Conservation (phyloP, 176 grass and related monocot species). For the maize (Zea mays) region DNA sequence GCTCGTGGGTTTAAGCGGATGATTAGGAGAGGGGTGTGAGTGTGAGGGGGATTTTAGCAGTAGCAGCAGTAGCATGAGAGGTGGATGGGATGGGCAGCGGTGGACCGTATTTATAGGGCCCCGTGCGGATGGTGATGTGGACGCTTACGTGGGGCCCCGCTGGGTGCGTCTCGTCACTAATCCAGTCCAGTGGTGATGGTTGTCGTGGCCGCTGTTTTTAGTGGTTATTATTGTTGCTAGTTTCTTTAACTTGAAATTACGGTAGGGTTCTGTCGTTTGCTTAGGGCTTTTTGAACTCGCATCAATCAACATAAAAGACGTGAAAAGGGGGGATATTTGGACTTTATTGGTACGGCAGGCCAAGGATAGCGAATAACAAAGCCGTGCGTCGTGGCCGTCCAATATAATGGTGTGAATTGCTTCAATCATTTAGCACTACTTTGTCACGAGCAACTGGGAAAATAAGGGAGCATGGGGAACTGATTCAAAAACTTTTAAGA, state of each 20-base stretch:
- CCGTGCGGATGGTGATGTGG: constrained; percentile 31
- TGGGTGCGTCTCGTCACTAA: neutral
- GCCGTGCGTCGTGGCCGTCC: neutral
- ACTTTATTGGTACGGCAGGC: neutral
- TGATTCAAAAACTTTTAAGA: neutral
- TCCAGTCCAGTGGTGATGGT: neutral
- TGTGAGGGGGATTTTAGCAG: constrained; percentile 15
- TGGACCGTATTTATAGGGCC: constrained; percentile 43
- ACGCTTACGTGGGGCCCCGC: constrained; percentile 9
- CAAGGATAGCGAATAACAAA: neutral
- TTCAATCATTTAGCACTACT: neutral
- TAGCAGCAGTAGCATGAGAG: constrained; percentile 3
- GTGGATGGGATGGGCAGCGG: neutral
- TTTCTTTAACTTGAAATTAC: neutral
- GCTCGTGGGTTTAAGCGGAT: constrained; percentile 43
- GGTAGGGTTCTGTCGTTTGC: neutral
- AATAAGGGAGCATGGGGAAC: neutral
- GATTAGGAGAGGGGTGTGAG: neutral
- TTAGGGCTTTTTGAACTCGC: neutral
- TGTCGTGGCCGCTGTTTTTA: neutral
- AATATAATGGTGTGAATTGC: neutral
- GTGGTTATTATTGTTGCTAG: neutral
- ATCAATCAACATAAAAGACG: neutral
- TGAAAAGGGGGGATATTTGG: neutral
- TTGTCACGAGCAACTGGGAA: neutral